Evolutionary conservation across 805 yeast genomes (phyloP).

Genomic region (Candida germanica): DNA sequence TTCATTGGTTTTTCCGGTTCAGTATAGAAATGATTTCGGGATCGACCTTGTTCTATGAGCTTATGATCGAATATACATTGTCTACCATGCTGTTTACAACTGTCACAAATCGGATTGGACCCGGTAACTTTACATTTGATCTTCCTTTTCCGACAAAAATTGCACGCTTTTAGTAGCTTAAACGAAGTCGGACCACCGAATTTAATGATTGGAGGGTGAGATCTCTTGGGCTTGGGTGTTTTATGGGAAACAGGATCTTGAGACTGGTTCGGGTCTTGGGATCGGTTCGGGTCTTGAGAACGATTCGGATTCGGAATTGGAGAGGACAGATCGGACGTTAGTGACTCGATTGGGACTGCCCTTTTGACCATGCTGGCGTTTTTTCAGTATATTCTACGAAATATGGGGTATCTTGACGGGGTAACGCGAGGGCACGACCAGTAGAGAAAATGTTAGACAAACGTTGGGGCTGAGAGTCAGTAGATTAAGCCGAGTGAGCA

Average conservation of each 20-base stretch:
- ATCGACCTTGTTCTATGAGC: constrained; percentile 1
- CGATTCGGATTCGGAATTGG: not conserved
- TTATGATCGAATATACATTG: constrained; percentile 20
- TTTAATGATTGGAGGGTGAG: no score
- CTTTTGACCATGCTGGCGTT: constrained; percentile 4
- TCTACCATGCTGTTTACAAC: constrained; percentile 14
- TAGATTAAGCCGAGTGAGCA: no score
- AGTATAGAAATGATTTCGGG: no score
- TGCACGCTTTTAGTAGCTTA: constrained; percentile 20
- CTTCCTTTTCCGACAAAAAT: constrained; percentile 18
- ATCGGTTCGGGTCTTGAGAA: not conserved
- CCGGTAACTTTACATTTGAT: constrained; percentile 14
- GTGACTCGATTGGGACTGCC: constrained; percentile 5
- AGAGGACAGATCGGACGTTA: not conserved
- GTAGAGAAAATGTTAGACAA: no score
- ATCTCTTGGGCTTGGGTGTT: no score
- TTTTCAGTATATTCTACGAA: constrained; percentile 1
- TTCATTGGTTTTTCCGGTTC: no score
- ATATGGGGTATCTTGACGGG: no score
- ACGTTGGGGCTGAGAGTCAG: no score
- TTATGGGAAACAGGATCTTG: no score
- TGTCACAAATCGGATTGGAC: constrained; percentile 14
- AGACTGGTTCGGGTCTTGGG: not conserved
- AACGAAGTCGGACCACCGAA: no score
- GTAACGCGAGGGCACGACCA: no score